phyloP scores from a whole-genome alignment of 2,329 filamentous ascomycete genomes.

The Beauveria rudraprayagi region DNA sequence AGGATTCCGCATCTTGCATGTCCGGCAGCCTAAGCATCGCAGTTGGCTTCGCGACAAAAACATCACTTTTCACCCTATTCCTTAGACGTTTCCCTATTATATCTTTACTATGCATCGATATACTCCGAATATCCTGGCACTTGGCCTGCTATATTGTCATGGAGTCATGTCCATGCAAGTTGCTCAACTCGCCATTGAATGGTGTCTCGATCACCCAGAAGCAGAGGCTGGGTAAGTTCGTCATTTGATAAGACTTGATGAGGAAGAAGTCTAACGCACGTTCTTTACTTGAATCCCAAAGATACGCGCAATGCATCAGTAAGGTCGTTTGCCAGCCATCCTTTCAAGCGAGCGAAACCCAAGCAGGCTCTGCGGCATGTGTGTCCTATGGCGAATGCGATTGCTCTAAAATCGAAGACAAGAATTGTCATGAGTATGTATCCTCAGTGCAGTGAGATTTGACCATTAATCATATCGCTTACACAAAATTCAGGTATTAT shows the following conservation, averaged over 20 bases:
- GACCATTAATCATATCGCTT: neutral
- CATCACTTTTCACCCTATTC: neutral
- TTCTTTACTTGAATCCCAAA: neutral
- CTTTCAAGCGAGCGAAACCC: neutral
- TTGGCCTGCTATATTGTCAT: neutral
- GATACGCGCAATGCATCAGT: conserved; percentile 4
- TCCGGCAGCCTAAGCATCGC: neutral
- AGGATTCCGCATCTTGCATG: neutral
- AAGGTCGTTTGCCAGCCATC: neutral
- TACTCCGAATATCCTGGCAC: neutral
- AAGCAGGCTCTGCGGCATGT: conserved; percentile 13
- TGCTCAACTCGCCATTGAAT: conserved; percentile 1
- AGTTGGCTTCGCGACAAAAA: neutral
- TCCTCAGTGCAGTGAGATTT: neutral
- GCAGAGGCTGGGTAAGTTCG: conserved; percentile 1
- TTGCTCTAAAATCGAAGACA: conserved; percentile 21
- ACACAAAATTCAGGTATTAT: neutral
- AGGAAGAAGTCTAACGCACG: neutral
- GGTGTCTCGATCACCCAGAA: conserved; percentile 6
- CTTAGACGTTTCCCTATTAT: neutral
- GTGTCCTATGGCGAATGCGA: conserved; percentile 20
- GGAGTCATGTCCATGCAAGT: neutral
- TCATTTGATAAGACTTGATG: neutral
- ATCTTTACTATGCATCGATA: conserved; percentile 1
- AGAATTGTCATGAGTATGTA: conserved; percentile 21